Base-by-base conservation (phyloP, 2,329 filamentous ascomycete genomes). In the Lasiodiplodia sp. region DNA sequence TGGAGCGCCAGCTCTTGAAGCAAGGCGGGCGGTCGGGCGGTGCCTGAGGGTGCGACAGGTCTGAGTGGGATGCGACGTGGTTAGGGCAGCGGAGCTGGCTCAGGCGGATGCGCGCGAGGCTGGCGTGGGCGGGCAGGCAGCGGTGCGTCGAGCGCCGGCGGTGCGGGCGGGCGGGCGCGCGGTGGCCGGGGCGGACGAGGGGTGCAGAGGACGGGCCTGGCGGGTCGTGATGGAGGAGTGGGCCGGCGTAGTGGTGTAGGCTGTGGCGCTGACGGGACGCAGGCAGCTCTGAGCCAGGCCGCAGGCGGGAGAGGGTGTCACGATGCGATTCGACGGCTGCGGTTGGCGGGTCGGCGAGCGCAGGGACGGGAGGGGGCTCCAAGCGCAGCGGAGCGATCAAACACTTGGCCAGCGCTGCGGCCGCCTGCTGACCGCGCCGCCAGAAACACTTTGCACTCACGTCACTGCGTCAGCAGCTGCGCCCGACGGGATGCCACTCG, bases 381-480 rank as follows among this genome's bases (percentile, higher is more conserved):
- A 67, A 47, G 40, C 65, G 55, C 53, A 16, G 44, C 55, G 53
- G 53, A 58, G 65, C 65, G 65, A 67, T 58, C 65, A 67, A 58
- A 67, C 65, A 67, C 53, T 55, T 38, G 49, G 52, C 31, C 38
- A 18, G 55, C 64, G 64, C 64, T 57, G 64, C 52, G 53, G 65
- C 65, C 65, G 55, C 65, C 53, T 58, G 65, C 65, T 67, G 65
- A 57, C 55, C 60, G 60, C 60, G 60, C 60, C 60, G 60, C 60
- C 60, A 64, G 60, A 64, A 62, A 52, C 47, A 52, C 60, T 64
- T 52, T 31, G 60, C 60, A 52, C 60, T 52, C 60, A 64, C 60
- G 60, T 64, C 60, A 64, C 63, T 66, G 51, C 52, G 63, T 66
- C 63, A 66, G 63, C 63, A 64, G 63, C 63, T 66, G 63, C 55